Conservation (phyloP, 2,329 filamentous ascomycete species). For the Aspergillus sp. region DNA sequence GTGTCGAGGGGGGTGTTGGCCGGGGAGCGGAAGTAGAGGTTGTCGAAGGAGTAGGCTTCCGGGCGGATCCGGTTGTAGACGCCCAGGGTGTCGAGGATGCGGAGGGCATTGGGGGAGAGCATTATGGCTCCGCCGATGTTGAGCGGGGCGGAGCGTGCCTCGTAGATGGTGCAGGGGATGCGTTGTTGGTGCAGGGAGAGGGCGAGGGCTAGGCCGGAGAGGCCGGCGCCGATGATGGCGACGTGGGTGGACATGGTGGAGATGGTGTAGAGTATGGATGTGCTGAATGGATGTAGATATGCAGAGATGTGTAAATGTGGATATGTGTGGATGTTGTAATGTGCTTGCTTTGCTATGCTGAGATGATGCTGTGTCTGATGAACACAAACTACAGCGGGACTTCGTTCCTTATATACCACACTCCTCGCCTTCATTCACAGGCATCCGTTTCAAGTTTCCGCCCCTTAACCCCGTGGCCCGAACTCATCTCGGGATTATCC, state of each 20-base stretch:
- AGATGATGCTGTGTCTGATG: too few relatives aligned
- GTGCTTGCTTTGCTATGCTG: not conserved
- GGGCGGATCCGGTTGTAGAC: constrained; percentile 50
- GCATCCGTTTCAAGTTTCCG: too few relatives aligned
- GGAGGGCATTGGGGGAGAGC: constrained; percentile 61
- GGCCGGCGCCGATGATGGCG: constrained; percentile 52
- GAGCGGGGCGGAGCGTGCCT: constrained; percentile 48
- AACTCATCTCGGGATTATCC: too few relatives aligned
- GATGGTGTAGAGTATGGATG: not conserved
- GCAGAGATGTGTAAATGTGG: not conserved
- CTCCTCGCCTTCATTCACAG: too few relatives aligned
- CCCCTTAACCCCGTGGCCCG: too few relatives aligned
- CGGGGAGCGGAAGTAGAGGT: constrained; percentile 47
- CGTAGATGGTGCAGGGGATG: constrained; percentile 56
- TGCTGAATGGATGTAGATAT: not conserved
- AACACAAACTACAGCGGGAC: too few relatives aligned
- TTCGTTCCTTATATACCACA: too few relatives aligned
- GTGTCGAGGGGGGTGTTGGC: constrained; percentile 38
- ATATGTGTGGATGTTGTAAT: too few relatives aligned
- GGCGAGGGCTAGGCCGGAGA: constrained; percentile 57
- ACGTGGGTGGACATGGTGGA: constrained; percentile 25
- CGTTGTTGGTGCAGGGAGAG: constrained; percentile 55
- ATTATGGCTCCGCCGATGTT: constrained; percentile 59
- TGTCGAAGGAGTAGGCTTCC: constrained; percentile 55
- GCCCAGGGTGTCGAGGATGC: constrained; percentile 54